phyloP scores from a whole-genome alignment of 495 filamentous ascomycete genomes.

The Xylaria scruposa region DNA sequence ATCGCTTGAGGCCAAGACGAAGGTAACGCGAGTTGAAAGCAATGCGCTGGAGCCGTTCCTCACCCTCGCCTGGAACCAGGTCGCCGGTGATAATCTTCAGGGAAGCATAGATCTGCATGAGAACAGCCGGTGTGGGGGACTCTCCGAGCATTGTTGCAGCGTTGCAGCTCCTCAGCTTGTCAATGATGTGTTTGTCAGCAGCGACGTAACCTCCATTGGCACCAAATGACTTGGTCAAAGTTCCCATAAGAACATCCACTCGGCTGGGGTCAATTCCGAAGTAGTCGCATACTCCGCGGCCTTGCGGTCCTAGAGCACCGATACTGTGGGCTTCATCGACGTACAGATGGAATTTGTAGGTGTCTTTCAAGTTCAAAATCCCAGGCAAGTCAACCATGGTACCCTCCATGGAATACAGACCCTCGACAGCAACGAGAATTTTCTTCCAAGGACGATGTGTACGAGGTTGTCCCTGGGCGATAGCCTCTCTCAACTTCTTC shows the following conservation, averaged over 20 bases:
- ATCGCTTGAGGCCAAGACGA: conserved; percentile 92
- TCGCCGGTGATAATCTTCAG: conserved; percentile 90
- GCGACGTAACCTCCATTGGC: conserved; percentile 97
- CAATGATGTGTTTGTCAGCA: conserved; percentile 87
- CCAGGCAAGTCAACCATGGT: conserved; percentile 97
- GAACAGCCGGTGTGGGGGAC: conserved; percentile 81
- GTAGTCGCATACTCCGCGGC: conserved; percentile 96
- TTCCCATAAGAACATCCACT: conserved; percentile 97
- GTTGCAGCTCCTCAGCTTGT: conserved; percentile 85
- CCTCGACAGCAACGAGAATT: conserved; percentile 95
- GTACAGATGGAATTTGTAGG: conserved; percentile 96
- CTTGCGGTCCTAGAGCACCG: conserved; percentile 85
- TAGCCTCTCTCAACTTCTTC: conserved; percentile 81
- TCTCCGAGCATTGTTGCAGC: conserved; percentile 88
- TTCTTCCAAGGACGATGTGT: conserved; percentile 99
- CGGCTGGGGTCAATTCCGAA: conserved; percentile 87
- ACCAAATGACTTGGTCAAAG: conserved; percentile 96
- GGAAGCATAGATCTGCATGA: conserved; percentile 85
- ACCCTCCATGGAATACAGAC: conserved; percentile 98
- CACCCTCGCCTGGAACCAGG: conserved; percentile 85
- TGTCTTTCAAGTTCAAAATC: conserved; percentile 81
- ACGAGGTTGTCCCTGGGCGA: conserved; percentile 93
- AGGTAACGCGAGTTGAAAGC: conserved; percentile 99
- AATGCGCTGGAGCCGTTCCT: conserved; percentile 93
- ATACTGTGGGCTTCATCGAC: conserved; percentile 97